phyloP scores from a whole-genome alignment of 148 eudicot species.

The Rhododendron ferrugineum region DNA sequence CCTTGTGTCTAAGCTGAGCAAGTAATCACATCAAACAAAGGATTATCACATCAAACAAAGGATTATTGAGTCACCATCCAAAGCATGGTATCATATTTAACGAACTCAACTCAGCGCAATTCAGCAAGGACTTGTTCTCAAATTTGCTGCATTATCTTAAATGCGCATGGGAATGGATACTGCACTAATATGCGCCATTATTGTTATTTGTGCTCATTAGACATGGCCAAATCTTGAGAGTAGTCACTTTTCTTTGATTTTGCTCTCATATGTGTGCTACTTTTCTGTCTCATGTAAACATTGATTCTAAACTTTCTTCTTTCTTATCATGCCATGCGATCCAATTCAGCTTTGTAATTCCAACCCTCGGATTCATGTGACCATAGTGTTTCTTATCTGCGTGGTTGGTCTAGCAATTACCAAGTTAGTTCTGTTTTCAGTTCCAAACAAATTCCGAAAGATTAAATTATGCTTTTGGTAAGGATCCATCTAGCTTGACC shows the following conservation, averaged over 20 bases:
- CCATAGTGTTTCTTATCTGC: not conserved
- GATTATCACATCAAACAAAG: not conserved
- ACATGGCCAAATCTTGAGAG: not conserved
- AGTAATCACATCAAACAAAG: not conserved
- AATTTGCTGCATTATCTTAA: not conserved
- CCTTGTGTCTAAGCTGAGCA: not conserved
- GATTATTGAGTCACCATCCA: too few species aligned
- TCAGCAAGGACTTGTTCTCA: not conserved
- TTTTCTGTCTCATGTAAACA: not conserved
- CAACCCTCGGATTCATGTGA: not conserved
- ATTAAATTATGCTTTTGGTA: not conserved
- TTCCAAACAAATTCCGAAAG: not conserved
- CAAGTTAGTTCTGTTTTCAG: not conserved
- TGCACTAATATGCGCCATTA: not conserved
- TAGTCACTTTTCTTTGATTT: not conserved
- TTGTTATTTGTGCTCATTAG: not conserved
- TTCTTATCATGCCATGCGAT: not conserved
- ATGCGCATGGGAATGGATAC: not conserved
- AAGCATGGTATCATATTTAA: not conserved
- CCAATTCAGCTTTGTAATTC: not conserved
- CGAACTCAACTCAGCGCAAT: not conserved
- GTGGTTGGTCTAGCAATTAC: not conserved
- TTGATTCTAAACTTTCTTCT: not conserved
- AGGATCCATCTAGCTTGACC: not conserved
- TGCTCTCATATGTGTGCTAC: not conserved